phyloP scores from a whole-genome alignment of 345 rosid genomes.

The Linum usitatissimum region DNA sequence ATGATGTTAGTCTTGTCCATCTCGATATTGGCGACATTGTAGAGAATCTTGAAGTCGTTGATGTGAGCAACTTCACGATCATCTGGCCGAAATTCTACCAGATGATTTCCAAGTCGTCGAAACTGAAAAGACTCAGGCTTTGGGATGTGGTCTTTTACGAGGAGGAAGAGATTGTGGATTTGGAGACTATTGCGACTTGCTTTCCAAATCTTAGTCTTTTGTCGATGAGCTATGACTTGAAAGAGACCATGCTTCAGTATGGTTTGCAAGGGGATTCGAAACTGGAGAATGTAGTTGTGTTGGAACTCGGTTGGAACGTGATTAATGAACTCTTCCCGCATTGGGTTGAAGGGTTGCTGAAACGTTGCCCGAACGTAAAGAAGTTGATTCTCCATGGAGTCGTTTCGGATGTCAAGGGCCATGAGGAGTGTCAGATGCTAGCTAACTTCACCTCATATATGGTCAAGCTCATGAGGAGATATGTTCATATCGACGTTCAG shows the following conservation, averaged over 20 bases:
- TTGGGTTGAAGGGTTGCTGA: conserved; percentile 57
- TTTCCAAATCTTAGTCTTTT: conserved; percentile 63
- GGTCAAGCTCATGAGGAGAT: conserved; percentile 70
- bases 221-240: conserved; percentile 55
- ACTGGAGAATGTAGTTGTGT: conserved; percentile 43
- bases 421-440: conserved; percentile 51
- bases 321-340: conserved; percentile 48
- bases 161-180: conserved; percentile 37
- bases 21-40: conserved; percentile 58
- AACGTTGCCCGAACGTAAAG: conserved; percentile 57
- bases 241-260: conserved; percentile 47
- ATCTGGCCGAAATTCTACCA: conserved; percentile 67
- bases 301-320: conserved; percentile 75
- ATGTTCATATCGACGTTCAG: conserved; percentile 58
- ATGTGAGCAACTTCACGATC: conserved; percentile 60
- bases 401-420: conserved; percentile 59
- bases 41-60: conserved; percentile 60
- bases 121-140: conserved; percentile 57
- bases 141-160: conserved; percentile 72
- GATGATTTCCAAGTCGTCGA: conserved; percentile 64
- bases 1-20: conserved; percentile 55
- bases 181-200: conserved; percentile 57
- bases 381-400: conserved; percentile 55
- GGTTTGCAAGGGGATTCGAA: conserved; percentile 44
- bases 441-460: conserved; percentile 60